A percentile compares a stretch with the other conserved stretches of the same genome.
Conservation (phyloP, 768 basidiomycete species). For the Boletellus ananiceps region DNA sequence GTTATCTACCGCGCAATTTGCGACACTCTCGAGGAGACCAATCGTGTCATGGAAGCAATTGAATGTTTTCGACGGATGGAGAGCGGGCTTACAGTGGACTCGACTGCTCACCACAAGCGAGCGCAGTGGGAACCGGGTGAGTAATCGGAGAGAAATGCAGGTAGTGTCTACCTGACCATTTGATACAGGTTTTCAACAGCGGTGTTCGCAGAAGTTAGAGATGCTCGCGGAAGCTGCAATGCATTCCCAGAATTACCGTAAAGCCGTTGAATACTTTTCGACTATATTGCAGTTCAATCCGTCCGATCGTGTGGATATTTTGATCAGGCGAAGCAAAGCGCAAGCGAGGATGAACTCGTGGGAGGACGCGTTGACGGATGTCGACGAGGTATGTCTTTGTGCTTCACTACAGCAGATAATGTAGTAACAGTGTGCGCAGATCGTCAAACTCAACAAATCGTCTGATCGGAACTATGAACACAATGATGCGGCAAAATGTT, state of each 20-base stretch:
- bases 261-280: background rate
- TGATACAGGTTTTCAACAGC: background rate
- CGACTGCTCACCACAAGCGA: background rate
- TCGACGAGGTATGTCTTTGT: background rate
- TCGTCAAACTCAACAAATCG: too few relatives aligned
- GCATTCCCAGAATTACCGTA: background rate
- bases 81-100: background rate
- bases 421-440: too few relatives aligned
- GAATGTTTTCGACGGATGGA: background rate
- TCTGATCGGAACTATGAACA: background rate
- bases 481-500: background rate
- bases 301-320: background rate
- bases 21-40: background rate
- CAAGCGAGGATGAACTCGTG: background rate
- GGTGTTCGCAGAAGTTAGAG: background rate
- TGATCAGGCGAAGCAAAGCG: background rate
- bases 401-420: background rate
- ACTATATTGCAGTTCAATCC: background rate
- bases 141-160: background rate
- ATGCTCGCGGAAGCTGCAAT: background rate
- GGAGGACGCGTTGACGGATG: background rate
- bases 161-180: too few relatives aligned
- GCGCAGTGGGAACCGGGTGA: background rate
- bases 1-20: background rate
- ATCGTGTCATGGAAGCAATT: background rate